These are phyloP conservation scores for Colletotrichum godetiae DNA, from an alignment of 2,329 filamentous ascomycete species.

Conservation along the genomic window DNA sequence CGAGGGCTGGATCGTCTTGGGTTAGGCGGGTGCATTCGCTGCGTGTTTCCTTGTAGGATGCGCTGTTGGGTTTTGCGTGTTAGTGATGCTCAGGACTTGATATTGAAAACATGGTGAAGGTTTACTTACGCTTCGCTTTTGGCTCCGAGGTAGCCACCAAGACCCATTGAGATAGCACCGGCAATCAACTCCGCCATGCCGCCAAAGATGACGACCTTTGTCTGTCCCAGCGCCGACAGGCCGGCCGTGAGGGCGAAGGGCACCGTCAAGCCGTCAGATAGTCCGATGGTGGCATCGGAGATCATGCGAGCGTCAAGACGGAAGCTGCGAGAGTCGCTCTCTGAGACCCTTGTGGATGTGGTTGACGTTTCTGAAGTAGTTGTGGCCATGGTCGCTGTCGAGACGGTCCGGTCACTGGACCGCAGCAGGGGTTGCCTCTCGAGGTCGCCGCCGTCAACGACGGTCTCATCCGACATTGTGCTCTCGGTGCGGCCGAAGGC, in stretches of 20 bases:
- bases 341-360: conserved; percentile 12
- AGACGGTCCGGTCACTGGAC: conserved; percentile 6
- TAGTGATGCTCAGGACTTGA: not conserved
- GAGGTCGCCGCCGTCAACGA: conserved; percentile 31
- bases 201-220: conserved; percentile 75
- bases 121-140: conserved; percentile 59
- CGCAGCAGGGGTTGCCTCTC: conserved; percentile 37
- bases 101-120: not conserved
- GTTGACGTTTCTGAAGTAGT: conserved; percentile 17
- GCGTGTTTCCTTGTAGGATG: conserved; percentile 39
- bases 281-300: conserved; percentile 64
- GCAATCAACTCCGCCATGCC: conserved; percentile 81
- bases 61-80: conserved; percentile 6
- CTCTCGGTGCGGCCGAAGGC: conserved; percentile 17
- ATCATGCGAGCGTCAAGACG: conserved; percentile 38
- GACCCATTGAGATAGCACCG: conserved; percentile 81
- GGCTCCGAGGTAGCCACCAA: conserved; percentile 79
- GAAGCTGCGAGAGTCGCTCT: conserved; percentile 26
- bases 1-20: conserved; percentile 53
- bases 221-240: conserved; percentile 73
- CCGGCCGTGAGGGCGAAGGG: conserved; percentile 84
- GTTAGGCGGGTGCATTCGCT: conserved; percentile 55
- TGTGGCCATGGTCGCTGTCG: conserved; percentile 20
- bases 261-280: conserved; percentile 83
- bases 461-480: conserved; percentile 37